Base-by-base conservation (phyloP, 345 rosid genomes). In the Melastoma malabathricum region DNA sequence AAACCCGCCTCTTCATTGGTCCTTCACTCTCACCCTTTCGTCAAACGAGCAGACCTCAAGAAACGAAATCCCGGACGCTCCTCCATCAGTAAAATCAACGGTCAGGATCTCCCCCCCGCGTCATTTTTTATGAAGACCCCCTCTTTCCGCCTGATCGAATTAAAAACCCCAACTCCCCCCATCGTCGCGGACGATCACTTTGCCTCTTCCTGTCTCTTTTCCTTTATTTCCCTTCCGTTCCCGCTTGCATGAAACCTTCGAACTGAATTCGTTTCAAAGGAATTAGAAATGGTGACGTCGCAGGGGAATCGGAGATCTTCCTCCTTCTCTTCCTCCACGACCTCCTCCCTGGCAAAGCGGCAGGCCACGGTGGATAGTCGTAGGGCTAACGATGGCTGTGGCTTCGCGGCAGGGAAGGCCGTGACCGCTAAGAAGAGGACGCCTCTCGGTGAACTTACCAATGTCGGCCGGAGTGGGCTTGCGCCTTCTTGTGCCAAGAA, bases 361-460 rank as follows among this genome's bases (percentile, higher is more conserved):
- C 69, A 63, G 2, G 74, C 72, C 0, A 66, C 82, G 13, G 59
- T 79, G 54, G 82, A 72, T 63, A 74, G 68, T 58, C 5, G 9
- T 29, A 29, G 9, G 38, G 38, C 38, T 10, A 29, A 29, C 38
- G 9, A 29, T 29, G 38, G 38, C 38, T 29, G 38, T 29, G 38
- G 38, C 9, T 10, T 29, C 38, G 38, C 9, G 38, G 56, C 18
- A 13, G 72, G 74, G 29, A 74, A 75, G 65, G 57, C 57, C 34
- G 51, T 64, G 29, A 63, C 67, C 14, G 56, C 63, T 41, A 29
- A 29, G 38, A 29, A 29, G 38, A 29, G 38, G 38, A 64, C 82
- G 15, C 94, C 96, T 13, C 86, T 86, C 17, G 57, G 74, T 51
- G 80, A 86, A 56, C 70, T 86, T 47, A 73, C 86, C 0, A 86